Evolutionary conservation across 768 basidiomycete genomes (phyloP).

Genomic region (Psilocybe cyanescens): DNA sequence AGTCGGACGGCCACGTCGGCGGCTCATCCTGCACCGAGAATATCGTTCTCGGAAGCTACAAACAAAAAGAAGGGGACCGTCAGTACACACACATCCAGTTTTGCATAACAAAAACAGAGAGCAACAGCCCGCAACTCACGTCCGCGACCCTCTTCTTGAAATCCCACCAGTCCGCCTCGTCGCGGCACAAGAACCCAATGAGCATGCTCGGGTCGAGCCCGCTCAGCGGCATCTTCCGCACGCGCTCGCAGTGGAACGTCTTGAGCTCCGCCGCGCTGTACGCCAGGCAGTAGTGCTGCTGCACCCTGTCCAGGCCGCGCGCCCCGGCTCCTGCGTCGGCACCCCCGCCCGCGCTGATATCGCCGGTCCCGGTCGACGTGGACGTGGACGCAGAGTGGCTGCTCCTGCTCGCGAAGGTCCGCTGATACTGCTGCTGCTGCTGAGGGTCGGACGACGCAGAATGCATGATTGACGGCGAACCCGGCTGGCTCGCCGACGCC

Average conservation of each 20-base stretch:
- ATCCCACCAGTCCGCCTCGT: conserved; percentile 87
- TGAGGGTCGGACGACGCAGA: neutral
- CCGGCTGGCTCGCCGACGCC: conserved; percentile 26
- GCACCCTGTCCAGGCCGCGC: conserved; percentile 46
- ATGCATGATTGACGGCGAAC: conserved; percentile 7
- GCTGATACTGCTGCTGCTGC: too few species aligned
- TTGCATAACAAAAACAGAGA: too few species aligned
- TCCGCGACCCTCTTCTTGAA: conserved; percentile 71
- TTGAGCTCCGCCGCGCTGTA: conserved; percentile 76
- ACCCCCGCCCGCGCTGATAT: neutral
- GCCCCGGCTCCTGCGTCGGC: neutral
- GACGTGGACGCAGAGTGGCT: too few species aligned
- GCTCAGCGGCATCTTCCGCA: conserved; percentile 91
- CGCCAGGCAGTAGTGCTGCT: conserved; percentile 70
- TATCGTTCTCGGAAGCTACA: conserved; percentile 65
- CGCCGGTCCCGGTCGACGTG: too few species aligned
- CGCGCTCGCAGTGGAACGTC: conserved; percentile 96
- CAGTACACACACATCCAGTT: neutral
- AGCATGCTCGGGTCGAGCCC: conserved; percentile 97
- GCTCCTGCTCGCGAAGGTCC: conserved; percentile 36
- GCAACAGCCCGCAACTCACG: conserved; percentile 46
- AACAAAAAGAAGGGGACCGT: conserved; percentile 19
- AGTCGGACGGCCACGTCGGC: conserved; percentile 79
- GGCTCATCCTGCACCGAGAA: conserved; percentile 90
- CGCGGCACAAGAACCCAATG: conserved; percentile 85